Evolutionary conservation across 495 filamentous ascomycete species (phyloP).

Genomic region (Penicillium coffeae): DNA sequence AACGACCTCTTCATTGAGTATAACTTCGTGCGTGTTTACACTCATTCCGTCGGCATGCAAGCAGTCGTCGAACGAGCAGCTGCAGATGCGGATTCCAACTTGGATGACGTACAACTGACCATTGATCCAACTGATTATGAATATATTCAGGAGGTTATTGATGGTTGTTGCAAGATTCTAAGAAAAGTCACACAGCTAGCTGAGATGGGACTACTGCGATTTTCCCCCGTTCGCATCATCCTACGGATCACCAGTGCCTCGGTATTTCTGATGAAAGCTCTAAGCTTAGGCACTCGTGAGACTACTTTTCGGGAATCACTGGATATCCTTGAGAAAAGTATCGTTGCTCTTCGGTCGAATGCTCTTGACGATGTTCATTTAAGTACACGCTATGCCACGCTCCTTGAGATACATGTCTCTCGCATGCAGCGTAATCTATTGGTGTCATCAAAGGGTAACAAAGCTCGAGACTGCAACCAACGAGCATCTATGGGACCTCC

Average conservation of each 20-base stretch:
- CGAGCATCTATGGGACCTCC: conserved; percentile 33
- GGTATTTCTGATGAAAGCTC: conserved; percentile 51
- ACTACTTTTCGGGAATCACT: conserved; percentile 46
- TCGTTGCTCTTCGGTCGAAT: conserved; percentile 46
- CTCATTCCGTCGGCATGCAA: conserved; percentile 54
- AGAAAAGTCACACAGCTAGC: conserved; percentile 43
- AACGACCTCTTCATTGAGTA: conserved; percentile 51
- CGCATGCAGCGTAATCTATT: conserved; percentile 41
- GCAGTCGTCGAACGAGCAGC: conserved; percentile 47
- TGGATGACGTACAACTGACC: conserved; percentile 39
- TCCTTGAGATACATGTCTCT: conserved; percentile 48
- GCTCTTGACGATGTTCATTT: conserved; percentile 52
- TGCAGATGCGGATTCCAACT: conserved; percentile 36
- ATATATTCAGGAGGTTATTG: conserved; percentile 54
- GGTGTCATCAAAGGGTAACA: conserved; percentile 31
- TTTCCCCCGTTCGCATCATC: conserved; percentile 50
- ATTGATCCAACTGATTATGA: conserved; percentile 53
- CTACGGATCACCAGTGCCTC: conserved; percentile 50
- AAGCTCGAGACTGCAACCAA: conserved; percentile 21
- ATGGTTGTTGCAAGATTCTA: conserved; percentile 50
- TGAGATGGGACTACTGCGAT: conserved; percentile 39
- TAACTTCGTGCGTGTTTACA: conserved; percentile 52
- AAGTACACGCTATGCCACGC: conserved; percentile 47
- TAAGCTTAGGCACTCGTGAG: conserved; percentile 48
- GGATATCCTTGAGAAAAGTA: conserved; percentile 45